phyloP scores from a whole-genome alignment of 345 rosid genomes.

The Linum trigynum region DNA sequence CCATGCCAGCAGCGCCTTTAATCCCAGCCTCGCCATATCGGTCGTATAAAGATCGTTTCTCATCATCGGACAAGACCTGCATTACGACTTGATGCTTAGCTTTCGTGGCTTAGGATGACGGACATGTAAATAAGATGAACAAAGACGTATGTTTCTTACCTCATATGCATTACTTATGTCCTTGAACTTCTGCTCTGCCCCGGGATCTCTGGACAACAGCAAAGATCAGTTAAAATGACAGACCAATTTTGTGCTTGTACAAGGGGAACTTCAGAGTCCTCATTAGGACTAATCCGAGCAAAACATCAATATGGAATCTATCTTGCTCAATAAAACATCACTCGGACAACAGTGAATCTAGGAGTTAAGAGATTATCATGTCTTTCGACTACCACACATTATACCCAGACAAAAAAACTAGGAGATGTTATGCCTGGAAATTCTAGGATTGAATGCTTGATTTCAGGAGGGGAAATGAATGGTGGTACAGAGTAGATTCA shows the following conservation, averaged over 20 bases:
- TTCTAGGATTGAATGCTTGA: too few relatives aligned
- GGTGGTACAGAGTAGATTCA: too few relatives aligned
- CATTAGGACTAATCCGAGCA: too few relatives aligned
- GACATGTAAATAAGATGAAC: conserved; percentile 7
- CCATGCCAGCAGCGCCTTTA: conserved; percentile 83
- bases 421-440: too few relatives aligned
- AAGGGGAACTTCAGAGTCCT: too few relatives aligned
- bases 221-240: conserved; percentile 3
- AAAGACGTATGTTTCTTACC: conserved; percentile 34
- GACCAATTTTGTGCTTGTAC: background rate
- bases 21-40: conserved; percentile 94
- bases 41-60: conserved; percentile 90
- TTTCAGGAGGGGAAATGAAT: too few relatives aligned
- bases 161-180: conserved; percentile 98
- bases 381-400: too few relatives aligned
- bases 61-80: conserved; percentile 94
- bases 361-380: too few relatives aligned
- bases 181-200: conserved; percentile 89
- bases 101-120: conserved; percentile 7
- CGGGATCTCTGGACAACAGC: conserved; percentile 56
- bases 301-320: too few relatives aligned
- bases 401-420: too few relatives aligned
- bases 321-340: too few relatives aligned
- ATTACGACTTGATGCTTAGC: conserved; percentile 11
- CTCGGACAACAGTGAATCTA: too few relatives aligned